Evolutionary conservation across 2,329 filamentous ascomycete genomes (phyloP).

Genomic region (Diaporthe humulicola): DNA sequence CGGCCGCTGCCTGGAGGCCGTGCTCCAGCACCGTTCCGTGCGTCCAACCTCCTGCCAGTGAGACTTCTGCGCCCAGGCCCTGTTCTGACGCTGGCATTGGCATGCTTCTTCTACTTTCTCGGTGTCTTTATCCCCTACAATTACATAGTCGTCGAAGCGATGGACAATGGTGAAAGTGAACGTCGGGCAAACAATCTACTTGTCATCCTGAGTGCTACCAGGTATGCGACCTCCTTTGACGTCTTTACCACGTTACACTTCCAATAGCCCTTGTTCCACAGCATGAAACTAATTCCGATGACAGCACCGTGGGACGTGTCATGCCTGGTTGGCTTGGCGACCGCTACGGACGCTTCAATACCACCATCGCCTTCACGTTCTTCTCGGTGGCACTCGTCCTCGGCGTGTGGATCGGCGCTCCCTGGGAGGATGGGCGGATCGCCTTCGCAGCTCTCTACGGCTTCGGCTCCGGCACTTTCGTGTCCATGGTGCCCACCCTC

Average conservation of each 20-base stretch:
- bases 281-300: not conserved
- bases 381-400: constrained; percentile 55
- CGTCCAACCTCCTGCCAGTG: constrained; percentile 55
- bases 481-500: constrained; percentile 69
- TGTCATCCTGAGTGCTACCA: constrained; percentile 69
- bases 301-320: constrained; percentile 65
- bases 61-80: constrained; percentile 61
- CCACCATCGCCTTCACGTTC: constrained; percentile 60
- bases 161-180: constrained; percentile 57
- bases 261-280: not conserved
- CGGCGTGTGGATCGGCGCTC: constrained; percentile 57
- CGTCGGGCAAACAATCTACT: constrained; percentile 61
- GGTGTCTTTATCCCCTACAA: constrained; percentile 68
- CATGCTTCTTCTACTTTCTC: constrained; percentile 67
- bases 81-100: constrained; percentile 56
- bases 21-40: constrained; percentile 54
- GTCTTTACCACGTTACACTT: not conserved
- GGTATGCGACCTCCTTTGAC: constrained; percentile 48
- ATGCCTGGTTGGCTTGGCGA: constrained; percentile 62
- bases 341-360: constrained; percentile 54
- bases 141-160: constrained; percentile 63
- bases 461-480: constrained; percentile 74
- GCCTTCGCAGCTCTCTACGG: constrained; percentile 74
- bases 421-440: constrained; percentile 66
- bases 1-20: constrained; percentile 49